phyloP scores from a whole-genome alignment of 2,329 filamentous ascomycete species.

The Penicillium oxalicum region DNA sequence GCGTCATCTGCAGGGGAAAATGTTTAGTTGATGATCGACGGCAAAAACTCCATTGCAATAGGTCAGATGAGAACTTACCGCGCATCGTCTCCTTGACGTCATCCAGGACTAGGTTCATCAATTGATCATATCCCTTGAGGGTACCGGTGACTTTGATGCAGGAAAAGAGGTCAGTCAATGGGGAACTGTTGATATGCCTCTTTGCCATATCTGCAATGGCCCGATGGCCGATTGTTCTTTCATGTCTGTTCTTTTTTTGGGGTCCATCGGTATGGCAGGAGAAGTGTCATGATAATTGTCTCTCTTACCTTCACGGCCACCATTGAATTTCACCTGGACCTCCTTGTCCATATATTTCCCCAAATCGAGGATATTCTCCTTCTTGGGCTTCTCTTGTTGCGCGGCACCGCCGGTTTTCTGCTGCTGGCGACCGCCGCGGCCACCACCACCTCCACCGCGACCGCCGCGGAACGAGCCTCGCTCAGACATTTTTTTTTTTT shows the following conservation, averaged over 20 bases:
- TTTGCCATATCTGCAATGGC: too few relatives aligned
- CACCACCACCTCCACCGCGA: conserved; percentile 14
- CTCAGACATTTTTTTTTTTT: conserved; percentile 32
- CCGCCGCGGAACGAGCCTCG: conserved; percentile 20
- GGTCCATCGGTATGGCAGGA: too few relatives aligned
- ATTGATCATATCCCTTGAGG: conserved; percentile 90
- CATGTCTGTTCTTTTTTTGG: too few relatives aligned
- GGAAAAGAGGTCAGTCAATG: conserved; percentile 5
- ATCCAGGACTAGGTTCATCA: conserved; percentile 97
- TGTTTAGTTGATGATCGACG: not conserved
- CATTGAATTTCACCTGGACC: conserved; percentile 93
- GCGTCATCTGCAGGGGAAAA: conserved; percentile 65
- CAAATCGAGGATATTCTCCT: conserved; percentile 96
- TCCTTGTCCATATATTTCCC: conserved; percentile 96
- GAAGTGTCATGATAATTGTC: too few relatives aligned
- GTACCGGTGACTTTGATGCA: conserved; percentile 67
- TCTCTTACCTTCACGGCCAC: conserved; percentile 48
- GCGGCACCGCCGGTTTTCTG: conserved; percentile 45
- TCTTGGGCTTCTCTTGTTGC: conserved; percentile 74
- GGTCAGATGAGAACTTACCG: conserved; percentile 50
- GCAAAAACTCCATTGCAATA: too few relatives aligned
- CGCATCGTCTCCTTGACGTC: conserved; percentile 85
- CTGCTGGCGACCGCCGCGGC: conserved; percentile 24
- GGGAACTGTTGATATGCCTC: too few relatives aligned
- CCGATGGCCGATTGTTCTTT: too few relatives aligned